A percentile compares a stretch with the other conserved stretches of the same genome.
Conservation (phyloP, 805 yeast species). For the Nakazawaea anatomiae region DNA sequence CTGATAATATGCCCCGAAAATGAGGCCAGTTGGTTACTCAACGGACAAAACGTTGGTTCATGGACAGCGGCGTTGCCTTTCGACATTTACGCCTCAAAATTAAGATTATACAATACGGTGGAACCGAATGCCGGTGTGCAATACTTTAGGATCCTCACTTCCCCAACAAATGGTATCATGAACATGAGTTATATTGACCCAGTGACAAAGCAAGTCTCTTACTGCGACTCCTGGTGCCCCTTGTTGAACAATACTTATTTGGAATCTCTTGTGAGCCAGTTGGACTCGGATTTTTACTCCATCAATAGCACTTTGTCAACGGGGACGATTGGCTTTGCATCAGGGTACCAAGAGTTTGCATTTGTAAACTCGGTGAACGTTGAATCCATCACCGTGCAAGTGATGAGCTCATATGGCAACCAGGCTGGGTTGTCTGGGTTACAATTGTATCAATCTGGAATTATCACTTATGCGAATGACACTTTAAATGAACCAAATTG, state of each 20-base stretch:
- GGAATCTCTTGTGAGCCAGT: constrained; percentile 18
- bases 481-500: constrained; percentile 66
- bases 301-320: constrained; percentile 7
- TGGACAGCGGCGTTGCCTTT: constrained; percentile 59
- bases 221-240: constrained; percentile 92
- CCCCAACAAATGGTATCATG: constrained; percentile 86
- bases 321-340: constrained; percentile 28
- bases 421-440: constrained; percentile 69
- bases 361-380: constrained; percentile 67
- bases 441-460: constrained; percentile 57
- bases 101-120: constrained; percentile 62
- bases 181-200: constrained; percentile 85
- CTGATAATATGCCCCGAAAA: constrained; percentile 54
- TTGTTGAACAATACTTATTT: constrained; percentile 38
- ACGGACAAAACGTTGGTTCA: constrained; percentile 47
- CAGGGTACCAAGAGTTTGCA: constrained; percentile 72
- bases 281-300: constrained; percentile 14
- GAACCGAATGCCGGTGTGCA: constrained; percentile 42
- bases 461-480: constrained; percentile 69
- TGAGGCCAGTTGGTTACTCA: constrained; percentile 47
- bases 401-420: constrained; percentile 63
- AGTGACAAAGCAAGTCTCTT: constrained; percentile 40
- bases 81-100: constrained; percentile 58
- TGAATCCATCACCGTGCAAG: constrained; percentile 53
- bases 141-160: constrained; percentile 65